These are phyloP conservation scores for Thamnidium elegans DNA, from an alignment of 192 early-diverging fungal genomes.

Conservation along the genomic window DNA sequence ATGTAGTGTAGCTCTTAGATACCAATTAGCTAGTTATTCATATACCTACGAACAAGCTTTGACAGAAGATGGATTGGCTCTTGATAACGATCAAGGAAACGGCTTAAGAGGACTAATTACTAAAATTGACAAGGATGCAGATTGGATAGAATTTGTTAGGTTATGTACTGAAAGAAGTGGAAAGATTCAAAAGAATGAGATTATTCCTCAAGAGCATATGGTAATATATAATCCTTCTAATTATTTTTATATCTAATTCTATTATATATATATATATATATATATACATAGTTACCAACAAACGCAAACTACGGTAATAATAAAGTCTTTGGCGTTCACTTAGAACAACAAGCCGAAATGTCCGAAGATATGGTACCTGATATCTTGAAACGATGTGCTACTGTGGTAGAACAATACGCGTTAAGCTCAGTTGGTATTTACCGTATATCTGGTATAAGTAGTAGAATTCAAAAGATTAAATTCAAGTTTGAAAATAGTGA, in stretches of 20 bases:
- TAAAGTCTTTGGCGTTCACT: slow-evolving; percentile 42
- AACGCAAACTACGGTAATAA: slow-evolving; percentile 1
- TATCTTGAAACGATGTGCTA: slow-evolving; percentile 75
- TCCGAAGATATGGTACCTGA: slow-evolving; percentile 72
- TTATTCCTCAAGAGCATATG: slow-evolving; percentile 41
- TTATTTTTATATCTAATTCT: not conserved
- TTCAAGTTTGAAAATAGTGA: slow-evolving; percentile 70
- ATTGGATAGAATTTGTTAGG: slow-evolving; percentile 52
- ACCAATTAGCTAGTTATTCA: slow-evolving; percentile 75
- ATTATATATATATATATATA: not conserved
- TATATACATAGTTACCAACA: not conserved
- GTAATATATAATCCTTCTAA: slow-evolving; percentile 15
- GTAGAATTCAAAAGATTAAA: slow-evolving; percentile 68
- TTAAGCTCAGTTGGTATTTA: slow-evolving; percentile 83
- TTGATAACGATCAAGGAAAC: slow-evolving; percentile 44
- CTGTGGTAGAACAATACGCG: slow-evolving; percentile 74
- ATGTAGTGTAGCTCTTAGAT: slow-evolving; percentile 77
- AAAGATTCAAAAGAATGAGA: slow-evolving; percentile 32
- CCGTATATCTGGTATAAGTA: slow-evolving; percentile 79
- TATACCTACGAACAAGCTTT: slow-evolving; percentile 77
- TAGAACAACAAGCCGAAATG: slow-evolving; percentile 67
- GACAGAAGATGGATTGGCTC: slow-evolving; percentile 64
- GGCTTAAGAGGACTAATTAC: slow-evolving; percentile 47
- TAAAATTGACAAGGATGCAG: slow-evolving; percentile 61
- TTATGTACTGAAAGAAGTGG: slow-evolving; percentile 30